Percentiles rank a stretch among this genome's conserved stretches.
Evolutionary conservation across 371 early-diverging fungal genomes (phyloP).

Genomic region (Apophysomyces ossiformis): DNA sequence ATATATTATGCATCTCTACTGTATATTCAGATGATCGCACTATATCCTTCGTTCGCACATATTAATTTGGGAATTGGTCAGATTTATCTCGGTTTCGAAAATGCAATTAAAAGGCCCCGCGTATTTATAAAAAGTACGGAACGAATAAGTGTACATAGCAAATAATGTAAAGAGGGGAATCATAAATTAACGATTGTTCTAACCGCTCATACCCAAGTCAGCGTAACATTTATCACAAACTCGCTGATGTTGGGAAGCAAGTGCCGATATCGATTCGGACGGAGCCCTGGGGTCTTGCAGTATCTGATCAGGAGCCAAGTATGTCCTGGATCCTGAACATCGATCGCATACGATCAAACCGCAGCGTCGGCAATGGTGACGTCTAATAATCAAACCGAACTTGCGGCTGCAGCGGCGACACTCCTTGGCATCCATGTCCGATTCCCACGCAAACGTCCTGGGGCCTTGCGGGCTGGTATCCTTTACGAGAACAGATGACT

Average conservation of each 20-base stretch:
- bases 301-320: constrained; percentile 48
- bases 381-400: constrained; percentile 64
- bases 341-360: constrained; percentile 76
- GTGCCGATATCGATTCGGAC: constrained; percentile 22
- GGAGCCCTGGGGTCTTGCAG: constrained; percentile 45
- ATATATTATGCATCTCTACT: too few species aligned
- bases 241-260: constrained; percentile 47
- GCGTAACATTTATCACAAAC: constrained; percentile 55
- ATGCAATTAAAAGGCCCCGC: neutral
- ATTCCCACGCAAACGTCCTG: constrained; percentile 62
- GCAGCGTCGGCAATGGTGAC: constrained; percentile 85
- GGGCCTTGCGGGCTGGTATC: neutral
- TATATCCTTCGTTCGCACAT: too few species aligned
- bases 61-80: too few species aligned
- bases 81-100: too few species aligned
- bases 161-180: constrained; percentile 1
- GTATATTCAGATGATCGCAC: too few species aligned
- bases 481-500: neutral
- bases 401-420: constrained; percentile 65
- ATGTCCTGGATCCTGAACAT: constrained; percentile 60
- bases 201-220: constrained; percentile 17
- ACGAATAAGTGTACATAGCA: neutral
- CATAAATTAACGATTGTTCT: neutral
- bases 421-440: constrained; percentile 58
- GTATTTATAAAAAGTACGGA: neutral